phyloP scores from a whole-genome alignment of 2,329 filamentous ascomycete genomes.

The Pestalotiopsis sp. region DNA sequence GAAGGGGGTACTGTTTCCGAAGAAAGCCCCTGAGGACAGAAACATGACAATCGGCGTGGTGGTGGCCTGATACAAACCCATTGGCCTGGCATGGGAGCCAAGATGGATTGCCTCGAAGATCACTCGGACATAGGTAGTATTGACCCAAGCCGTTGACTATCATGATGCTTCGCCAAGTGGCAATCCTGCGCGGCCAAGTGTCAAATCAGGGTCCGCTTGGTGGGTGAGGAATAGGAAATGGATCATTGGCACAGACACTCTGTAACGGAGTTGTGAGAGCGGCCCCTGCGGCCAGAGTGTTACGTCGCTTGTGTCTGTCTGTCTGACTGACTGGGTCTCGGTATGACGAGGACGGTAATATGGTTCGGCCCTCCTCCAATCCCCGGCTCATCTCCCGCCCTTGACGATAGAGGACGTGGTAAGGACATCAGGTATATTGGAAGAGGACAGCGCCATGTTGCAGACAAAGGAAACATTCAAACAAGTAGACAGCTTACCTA shows the following conservation, averaged over 20 bases:
- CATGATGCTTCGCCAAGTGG: background rate
- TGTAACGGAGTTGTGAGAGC: background rate
- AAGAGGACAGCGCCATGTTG: background rate
- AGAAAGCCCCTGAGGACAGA: background rate
- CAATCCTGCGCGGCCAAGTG: background rate
- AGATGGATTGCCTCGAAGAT: background rate
- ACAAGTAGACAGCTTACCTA: too few relatives aligned
- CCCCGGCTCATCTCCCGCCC: constrained; percentile 6
- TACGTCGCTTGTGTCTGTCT: background rate
- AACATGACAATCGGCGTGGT: background rate
- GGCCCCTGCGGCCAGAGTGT: background rate
- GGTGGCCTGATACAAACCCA: background rate
- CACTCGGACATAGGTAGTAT: background rate
- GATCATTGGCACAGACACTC: background rate
- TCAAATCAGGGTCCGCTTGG: background rate
- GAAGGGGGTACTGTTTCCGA: background rate
- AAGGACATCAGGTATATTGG: background rate
- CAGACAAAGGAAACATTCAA: background rate
- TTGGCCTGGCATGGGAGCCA: background rate
- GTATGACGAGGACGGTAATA: background rate
- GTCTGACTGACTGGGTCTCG: background rate
- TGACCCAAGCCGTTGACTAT: background rate
- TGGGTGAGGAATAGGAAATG: background rate
- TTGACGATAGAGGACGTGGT: background rate
- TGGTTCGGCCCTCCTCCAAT: constrained; percentile 9